Conservation (phyloP, 2,329 filamentous ascomycete genomes). For the Arthrobotrys musiformis region DNA sequence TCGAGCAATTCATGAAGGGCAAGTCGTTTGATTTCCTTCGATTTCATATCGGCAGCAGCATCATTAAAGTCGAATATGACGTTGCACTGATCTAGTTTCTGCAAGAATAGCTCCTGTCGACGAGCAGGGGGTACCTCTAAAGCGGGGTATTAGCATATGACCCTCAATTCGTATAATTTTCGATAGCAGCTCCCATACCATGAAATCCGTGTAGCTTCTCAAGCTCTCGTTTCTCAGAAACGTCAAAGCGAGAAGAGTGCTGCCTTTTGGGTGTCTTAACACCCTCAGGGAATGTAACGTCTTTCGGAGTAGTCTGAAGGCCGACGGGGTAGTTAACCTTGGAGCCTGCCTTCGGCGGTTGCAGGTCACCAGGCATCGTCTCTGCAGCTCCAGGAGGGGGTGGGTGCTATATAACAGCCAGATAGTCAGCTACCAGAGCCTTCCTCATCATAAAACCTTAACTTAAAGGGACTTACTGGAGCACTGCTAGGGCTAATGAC, state of each 20-base stretch:
- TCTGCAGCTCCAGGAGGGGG: constrained; percentile 93
- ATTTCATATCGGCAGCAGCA: constrained; percentile 98
- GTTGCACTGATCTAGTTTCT: constrained; percentile 99
- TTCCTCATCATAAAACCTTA: constrained; percentile 27
- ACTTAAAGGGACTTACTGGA: constrained; percentile 55
- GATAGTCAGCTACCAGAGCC: constrained; percentile 56
- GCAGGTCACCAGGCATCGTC: constrained; percentile 97
- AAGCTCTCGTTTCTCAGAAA: constrained; percentile 93
- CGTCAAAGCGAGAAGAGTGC: constrained; percentile 96
- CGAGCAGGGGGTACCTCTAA: constrained; percentile 89
- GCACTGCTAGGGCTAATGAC: constrained; percentile 57
- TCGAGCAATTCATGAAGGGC: constrained; percentile 95
- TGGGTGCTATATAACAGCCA: constrained; percentile 75
- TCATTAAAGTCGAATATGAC: constrained; percentile 99
- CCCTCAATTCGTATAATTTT: not conserved
- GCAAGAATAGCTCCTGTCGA: constrained; percentile 97
- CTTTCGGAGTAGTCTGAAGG: constrained; percentile 92
- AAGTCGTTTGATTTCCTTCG: constrained; percentile 98
- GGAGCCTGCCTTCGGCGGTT: constrained; percentile 87
- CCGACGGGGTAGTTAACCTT: constrained; percentile 85
- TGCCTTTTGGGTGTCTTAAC: constrained; percentile 95
- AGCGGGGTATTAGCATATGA: constrained; percentile 20
- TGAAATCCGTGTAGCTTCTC: constrained; percentile 98
- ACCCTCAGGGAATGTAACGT: constrained; percentile 82
- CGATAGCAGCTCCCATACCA: constrained; percentile 55